A percentile compares a stretch with the other conserved stretches of the same genome.
phyloP scores from a whole-genome alignment of 306 rosid genomes.

The Begonia peltatifolia region DNA sequence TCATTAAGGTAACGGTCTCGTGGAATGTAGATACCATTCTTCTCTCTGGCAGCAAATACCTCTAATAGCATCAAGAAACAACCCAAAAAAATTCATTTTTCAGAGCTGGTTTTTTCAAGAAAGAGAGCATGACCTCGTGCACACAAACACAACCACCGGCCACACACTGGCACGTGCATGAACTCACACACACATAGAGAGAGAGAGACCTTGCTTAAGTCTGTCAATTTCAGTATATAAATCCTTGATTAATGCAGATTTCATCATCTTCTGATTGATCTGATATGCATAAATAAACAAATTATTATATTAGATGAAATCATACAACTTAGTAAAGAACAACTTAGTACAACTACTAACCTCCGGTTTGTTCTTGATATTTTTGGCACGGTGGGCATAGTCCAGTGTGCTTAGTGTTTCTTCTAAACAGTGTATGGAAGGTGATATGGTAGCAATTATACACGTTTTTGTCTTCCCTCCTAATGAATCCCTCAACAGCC shows the following conservation, averaged over 20 bases:
- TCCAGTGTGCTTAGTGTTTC: slow-evolving; percentile 93
- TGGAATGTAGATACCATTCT: slow-evolving; percentile 84
- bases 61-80: slow-evolving; percentile 18
- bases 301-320: neutral
- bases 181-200: too few relatives aligned
- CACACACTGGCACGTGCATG: too few relatives aligned
- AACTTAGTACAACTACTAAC: slow-evolving; percentile 19
- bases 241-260: slow-evolving; percentile 80
- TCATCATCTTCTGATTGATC: slow-evolving; percentile 92
- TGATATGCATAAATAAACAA: slow-evolving; percentile 12
- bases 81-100: slow-evolving; percentile 2
- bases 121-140: too few relatives aligned
- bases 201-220: slow-evolving; percentile 71
- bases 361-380: slow-evolving; percentile 90
- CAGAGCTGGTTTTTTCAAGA: neutral
- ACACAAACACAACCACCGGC: too few relatives aligned
- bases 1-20: slow-evolving; percentile 75
- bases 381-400: slow-evolving; percentile 89
- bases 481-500: slow-evolving; percentile 82
- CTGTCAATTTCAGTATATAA: slow-evolving; percentile 72
- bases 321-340: too few relatives aligned
- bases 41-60: slow-evolving; percentile 90
- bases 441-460: slow-evolving; percentile 85
- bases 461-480: slow-evolving; percentile 99
- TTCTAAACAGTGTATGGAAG: slow-evolving; percentile 63